Evolutionary conservation across 1,284 basidiomycete genomes (phyloP), one percentile per base, ranked within the genome.

Genomic region (Tilletia indica): DNA sequence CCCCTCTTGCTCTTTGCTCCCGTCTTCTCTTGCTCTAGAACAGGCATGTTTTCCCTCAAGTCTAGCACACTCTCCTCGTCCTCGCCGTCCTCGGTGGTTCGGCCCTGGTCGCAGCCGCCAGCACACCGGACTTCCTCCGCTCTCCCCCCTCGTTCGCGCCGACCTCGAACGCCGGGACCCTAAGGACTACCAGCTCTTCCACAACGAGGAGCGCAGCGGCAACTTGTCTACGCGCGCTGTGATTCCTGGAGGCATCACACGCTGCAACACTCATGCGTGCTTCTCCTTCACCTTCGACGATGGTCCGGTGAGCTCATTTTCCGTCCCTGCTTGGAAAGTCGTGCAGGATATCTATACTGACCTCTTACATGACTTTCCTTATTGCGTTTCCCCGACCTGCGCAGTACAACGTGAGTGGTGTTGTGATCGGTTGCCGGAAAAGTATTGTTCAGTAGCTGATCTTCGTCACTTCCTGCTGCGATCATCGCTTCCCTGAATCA

Each of bases 221-320:
- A 58, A 58, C 56, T 21, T 47, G 42, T 34, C 38, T 45, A n/a
- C 12, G 3, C 47, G 45, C 47, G 66, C 36, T 6, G 39, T 42
- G 2, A n/a, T 48, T 19, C 25, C 39, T 42, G 69, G 58, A 11
- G 25, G 31, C 39, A 39, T 64, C 25, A 73, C 48, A 4, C 54
- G 67, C 3, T 77, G 78, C 74, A 71, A 19, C 11, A 70, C 70
- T 2, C 8, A 19, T 36, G 70, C 63, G 34, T 78, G 78, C 67
- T 68, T 79, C 39, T 73, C 74, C 6, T 72, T 79, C 38, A 80
- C 78, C 34, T 81, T 80, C 31, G 80, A 81, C 71, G 80, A 81
- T 56, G 80, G 80, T 0, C 79, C 80, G 6, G 51, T 54, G 51
- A 54, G 51, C 21, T 31, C 25, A 31, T 31, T 31, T 31, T 31